A percentile compares a stretch with the other conserved stretches of the same genome.
Evolutionary conservation across 345 rosid genomes (phyloP).

Genomic region (Mangifera indica): DNA sequence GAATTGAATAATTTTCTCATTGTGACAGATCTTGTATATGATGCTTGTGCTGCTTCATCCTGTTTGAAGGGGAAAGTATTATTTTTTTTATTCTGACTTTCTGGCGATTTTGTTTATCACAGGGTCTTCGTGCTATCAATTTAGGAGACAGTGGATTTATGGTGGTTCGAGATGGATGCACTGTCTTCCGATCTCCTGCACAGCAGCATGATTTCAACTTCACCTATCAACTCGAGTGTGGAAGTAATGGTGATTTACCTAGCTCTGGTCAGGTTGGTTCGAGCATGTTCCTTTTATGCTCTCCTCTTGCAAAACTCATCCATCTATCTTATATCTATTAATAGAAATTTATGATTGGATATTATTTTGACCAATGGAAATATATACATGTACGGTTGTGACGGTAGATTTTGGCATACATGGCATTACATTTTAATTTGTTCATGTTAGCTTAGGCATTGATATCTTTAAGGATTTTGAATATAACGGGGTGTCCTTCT

Average conservation of each 20-base stretch:
- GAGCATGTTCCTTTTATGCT: not conserved
- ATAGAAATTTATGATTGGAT: not conserved
- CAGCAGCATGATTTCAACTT: constrained; percentile 97
- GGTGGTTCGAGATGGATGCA: constrained; percentile 93
- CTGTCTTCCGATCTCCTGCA: constrained; percentile 86
- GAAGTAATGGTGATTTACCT: constrained; percentile 82
- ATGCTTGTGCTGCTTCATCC: not conserved
- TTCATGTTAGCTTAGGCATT: not conserved
- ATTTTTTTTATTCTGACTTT: not conserved
- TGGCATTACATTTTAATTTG: not conserved
- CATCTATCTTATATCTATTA: not conserved
- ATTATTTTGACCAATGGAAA: not conserved
- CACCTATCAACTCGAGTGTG: constrained; percentile 89
- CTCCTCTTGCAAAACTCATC: not conserved
- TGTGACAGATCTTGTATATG: not conserved
- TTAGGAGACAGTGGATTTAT: constrained; percentile 98
- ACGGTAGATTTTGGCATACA: not conserved
- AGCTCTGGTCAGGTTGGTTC: constrained; percentile 80
- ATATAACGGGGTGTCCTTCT: not conserved
- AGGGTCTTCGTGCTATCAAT: constrained; percentile 81
- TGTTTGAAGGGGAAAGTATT: not conserved
- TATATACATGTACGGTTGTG: not conserved
- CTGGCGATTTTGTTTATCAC: constrained; percentile 11
- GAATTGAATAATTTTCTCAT: not conserved
- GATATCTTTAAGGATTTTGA: not conserved